Evolutionary conservation across 2,329 filamentous ascomycete genomes (phyloP).

Genomic region (Paracorniculantispora psalliotae): DNA sequence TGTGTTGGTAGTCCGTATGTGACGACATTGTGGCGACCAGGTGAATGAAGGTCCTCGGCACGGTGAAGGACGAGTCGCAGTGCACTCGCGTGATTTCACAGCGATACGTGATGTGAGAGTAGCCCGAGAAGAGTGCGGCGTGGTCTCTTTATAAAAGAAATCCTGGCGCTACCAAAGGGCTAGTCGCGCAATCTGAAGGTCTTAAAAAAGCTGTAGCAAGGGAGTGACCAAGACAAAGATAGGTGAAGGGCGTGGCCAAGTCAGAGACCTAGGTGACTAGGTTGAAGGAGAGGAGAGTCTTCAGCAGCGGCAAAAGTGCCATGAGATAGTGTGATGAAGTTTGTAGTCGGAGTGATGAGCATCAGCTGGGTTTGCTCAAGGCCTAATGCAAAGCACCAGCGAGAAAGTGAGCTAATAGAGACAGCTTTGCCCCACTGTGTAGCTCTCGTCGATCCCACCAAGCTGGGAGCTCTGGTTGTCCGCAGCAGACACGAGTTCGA

Average conservation of each 20-base stretch:
- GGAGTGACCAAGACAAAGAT: background rate
- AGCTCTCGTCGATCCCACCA: background rate
- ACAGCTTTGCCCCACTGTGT: conserved; percentile 3
- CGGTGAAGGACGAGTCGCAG: too few relatives aligned
- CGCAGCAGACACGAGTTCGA: too few relatives aligned
- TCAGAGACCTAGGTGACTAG: background rate
- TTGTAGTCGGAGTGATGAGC: background rate
- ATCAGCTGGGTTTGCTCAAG: background rate
- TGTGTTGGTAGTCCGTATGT: background rate
- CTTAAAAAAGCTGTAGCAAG: background rate
- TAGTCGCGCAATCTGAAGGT: background rate
- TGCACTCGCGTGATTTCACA: too few relatives aligned
- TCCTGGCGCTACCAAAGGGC: background rate
- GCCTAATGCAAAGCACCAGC: background rate
- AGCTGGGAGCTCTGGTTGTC: too few relatives aligned
- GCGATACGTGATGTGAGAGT: too few relatives aligned
- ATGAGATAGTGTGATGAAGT: background rate
- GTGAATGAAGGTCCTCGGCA: too few relatives aligned
- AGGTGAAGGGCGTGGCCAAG: background rate
- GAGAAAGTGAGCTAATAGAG: conserved; percentile 2
- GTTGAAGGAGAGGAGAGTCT: background rate
- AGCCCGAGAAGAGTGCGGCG: too few relatives aligned
- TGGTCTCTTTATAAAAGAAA: background rate
- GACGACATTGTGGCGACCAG: background rate
- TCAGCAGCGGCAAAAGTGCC: background rate